Evolutionary conservation across 2,329 filamentous ascomycete species (phyloP).

Genomic region (Zelopaecilomyces penicillatus): DNA sequence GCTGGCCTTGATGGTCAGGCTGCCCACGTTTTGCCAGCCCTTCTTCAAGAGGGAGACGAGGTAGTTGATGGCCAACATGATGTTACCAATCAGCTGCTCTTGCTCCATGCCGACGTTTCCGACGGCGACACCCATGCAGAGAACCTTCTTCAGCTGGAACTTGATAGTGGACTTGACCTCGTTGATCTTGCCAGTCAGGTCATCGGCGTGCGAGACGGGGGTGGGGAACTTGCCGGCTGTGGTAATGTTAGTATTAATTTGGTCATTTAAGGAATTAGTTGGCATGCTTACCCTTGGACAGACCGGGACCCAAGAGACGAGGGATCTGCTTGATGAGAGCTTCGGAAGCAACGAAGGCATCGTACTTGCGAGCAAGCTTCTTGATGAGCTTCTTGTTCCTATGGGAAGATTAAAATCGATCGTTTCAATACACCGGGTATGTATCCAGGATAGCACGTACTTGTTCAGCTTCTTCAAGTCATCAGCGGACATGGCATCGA

Average conservation of each 20-base stretch:
- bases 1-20: slow-evolving; percentile 98
- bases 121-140: slow-evolving; percentile 99
- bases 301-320: slow-evolving; percentile 97
- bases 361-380: slow-evolving; percentile 99
- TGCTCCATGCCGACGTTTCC: slow-evolving; percentile 96
- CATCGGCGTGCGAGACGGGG: slow-evolving; percentile 92
- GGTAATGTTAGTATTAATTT: slow-evolving; percentile 6
- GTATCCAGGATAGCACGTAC: neutral
- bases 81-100: slow-evolving; percentile 95
- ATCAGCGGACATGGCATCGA: slow-evolving; percentile 96
- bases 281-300: slow-evolving; percentile 76
- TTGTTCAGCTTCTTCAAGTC: slow-evolving; percentile 99
- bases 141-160: slow-evolving; percentile 99
- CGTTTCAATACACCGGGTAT: too few relatives aligned
- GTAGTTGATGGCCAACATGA: slow-evolving; percentile 99
- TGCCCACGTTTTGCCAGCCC: slow-evolving; percentile 99
- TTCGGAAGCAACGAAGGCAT: slow-evolving; percentile 97
- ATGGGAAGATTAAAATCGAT: neutral
- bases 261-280: neutral
- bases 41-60: slow-evolving; percentile 99
- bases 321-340: slow-evolving; percentile 99
- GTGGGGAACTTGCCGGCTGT: slow-evolving; percentile 98
- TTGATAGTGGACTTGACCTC: slow-evolving; percentile 99
- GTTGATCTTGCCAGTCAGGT: slow-evolving; percentile 89
- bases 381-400: slow-evolving; percentile 99